A percentile compares a stretch with the other conserved stretches of the same genome.
Conservation (phyloP, 345 rosid species). For the Eucalyptus decipiens region DNA sequence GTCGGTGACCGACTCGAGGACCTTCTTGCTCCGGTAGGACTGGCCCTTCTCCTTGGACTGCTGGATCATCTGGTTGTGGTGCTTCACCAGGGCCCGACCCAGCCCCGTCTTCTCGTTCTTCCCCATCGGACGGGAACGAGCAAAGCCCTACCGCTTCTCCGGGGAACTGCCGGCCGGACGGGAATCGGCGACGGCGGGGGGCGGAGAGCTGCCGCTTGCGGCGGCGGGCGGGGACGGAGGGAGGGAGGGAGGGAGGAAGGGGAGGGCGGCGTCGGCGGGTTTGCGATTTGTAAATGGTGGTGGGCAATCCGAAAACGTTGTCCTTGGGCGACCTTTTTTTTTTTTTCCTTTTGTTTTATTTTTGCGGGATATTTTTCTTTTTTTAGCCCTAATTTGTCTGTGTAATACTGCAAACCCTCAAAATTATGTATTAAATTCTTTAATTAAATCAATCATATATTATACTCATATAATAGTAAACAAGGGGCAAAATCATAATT, state of each 20-base stretch:
- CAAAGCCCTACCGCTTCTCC: no score
- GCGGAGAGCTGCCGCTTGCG: background rate
- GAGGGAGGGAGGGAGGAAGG: background rate
- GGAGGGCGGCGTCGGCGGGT: background rate
- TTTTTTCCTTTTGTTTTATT: background rate
- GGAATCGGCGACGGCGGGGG: background rate
- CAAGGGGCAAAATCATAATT: background rate
- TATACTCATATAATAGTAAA: background rate
- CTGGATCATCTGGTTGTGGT: constrained; percentile 77
- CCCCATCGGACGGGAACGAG: constrained; percentile 22
- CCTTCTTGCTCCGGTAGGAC: constrained; percentile 48
- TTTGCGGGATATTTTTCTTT: background rate
- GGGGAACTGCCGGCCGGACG: background rate
- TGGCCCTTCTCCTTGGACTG: constrained; percentile 75
- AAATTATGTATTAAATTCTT: background rate
- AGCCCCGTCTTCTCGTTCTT: constrained; percentile 73
- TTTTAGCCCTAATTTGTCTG: background rate
- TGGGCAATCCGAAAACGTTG: background rate
- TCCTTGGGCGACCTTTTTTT: background rate
- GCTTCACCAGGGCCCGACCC: constrained; percentile 81
- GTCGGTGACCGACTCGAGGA: constrained; percentile 76
- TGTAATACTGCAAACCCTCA: background rate
- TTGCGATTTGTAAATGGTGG: background rate
- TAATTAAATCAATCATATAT: background rate
- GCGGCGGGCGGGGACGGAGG: background rate